Base-by-base conservation (phyloP, 441 rosid genomes). In the Erysimum cheiri region DNA sequence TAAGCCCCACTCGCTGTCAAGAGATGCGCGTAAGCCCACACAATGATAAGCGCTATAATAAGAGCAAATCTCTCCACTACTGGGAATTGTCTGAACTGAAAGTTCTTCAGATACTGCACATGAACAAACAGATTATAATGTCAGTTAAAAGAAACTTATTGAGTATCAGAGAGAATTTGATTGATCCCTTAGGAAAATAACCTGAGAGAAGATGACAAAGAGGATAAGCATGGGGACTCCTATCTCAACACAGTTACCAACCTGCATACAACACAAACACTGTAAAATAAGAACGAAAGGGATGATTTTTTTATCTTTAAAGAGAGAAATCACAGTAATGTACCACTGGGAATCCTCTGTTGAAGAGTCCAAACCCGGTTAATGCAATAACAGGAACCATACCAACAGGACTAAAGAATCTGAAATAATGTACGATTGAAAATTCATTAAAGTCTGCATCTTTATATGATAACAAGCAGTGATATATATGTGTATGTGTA, bases 271-370 rank as follows among this genome's bases (percentile, higher is more conserved):
- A 10, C 53, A 36, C 29, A 13, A 50, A 22, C 46, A 15, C 13
- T 33, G 22, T 43, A 0, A 49, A 32, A 49, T 17, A 41, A 31
- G 15, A 69, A 53, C 4, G 29, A 44, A 35, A 61, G 64, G 3
- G n/a, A 64, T 17, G 58, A 24, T 15, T 32, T 43, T 12, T 32
- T 43, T 29, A 49, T 4, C 48, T 54, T 71, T 5, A 14, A 53
- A 70, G 52, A 72, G 32, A 61, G 68, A 19, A 66, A 17, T 5
- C 3, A 5, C 36, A 9, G 65, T 49, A 68, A 36, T 9, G 19
- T 90, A 96, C 99, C 97, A 89, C 81, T 15, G 98, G 97, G 85
- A 96, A 96, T 77, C 99, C 99, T 82, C 96, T 88, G 64, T 96
- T 96, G 84, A 96, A 96, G 71, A 96, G 82, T 26, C 99, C 99